Evolutionary conservation across 2,329 filamentous ascomycete species (phyloP).

Genomic region (Claviceps spartinae): DNA sequence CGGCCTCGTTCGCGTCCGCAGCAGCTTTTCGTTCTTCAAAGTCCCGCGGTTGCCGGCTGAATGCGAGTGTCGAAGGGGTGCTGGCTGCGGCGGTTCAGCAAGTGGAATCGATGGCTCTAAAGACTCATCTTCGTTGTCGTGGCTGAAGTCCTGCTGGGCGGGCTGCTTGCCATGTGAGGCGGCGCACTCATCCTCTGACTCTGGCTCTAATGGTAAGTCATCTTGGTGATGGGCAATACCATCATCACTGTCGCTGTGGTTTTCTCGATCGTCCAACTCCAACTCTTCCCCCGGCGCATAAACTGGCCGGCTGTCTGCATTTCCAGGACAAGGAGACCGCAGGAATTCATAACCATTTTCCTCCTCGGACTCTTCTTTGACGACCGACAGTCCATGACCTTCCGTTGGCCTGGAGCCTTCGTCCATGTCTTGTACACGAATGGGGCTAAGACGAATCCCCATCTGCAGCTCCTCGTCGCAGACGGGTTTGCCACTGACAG

Average conservation of each 20-base stretch:
- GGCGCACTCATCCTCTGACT: constrained; percentile 28
- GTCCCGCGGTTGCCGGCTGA: constrained; percentile 35
- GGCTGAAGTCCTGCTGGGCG: constrained; percentile 8
- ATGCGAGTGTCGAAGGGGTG: constrained; percentile 37
- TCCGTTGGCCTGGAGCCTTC: constrained; percentile 24
- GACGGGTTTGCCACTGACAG: constrained; percentile 53
- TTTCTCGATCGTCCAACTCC: constrained; percentile 5
- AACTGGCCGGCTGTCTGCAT: constrained; percentile 4
- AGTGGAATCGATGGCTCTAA: constrained; percentile 32
- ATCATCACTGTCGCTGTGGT: constrained; percentile 24
- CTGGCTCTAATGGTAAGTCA: constrained; percentile 11
- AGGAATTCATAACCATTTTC: constrained; percentile 7
- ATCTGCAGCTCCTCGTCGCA: constrained; percentile 55
- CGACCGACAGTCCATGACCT: constrained; percentile 28
- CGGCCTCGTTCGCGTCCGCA: constrained; percentile 21
- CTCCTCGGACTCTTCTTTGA: constrained; percentile 34
- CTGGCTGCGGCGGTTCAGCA: constrained; percentile 32
- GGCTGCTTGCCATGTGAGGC: constrained; percentile 24
- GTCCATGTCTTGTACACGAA: constrained; percentile 38
- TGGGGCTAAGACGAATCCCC: constrained; percentile 50
- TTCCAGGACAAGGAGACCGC: constrained; percentile 15
- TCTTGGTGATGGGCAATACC: constrained; percentile 33
- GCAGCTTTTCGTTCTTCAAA: constrained; percentile 11
- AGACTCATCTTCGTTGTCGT: constrained; percentile 8
- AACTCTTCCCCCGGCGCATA: constrained; percentile 8